Evolutionary conservation across 208 protist species (phyloP).

Genomic region (Trichomonas tenax): DNA sequence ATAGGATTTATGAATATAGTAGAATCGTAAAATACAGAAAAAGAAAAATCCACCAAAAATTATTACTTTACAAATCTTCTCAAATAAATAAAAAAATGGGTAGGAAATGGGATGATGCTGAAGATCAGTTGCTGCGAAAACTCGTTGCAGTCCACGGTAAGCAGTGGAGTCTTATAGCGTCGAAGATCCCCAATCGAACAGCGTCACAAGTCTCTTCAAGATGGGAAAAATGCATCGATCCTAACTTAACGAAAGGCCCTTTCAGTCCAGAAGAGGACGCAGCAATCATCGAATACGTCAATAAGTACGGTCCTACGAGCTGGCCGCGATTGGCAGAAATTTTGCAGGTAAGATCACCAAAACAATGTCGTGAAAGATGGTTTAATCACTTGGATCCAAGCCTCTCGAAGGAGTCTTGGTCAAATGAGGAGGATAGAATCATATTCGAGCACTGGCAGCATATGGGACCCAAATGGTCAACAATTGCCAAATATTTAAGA

Average conservation of each 20-base stretch:
- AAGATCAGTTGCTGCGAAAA: not conserved
- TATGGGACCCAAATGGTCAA: not conserved
- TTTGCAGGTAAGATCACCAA: not conserved
- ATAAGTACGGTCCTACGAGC: not conserved
- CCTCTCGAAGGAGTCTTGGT: not conserved
- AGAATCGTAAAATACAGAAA: too few species aligned
- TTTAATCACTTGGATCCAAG: slow-evolving; percentile 16
- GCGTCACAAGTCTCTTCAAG: not conserved
- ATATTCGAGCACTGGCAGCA: not conserved
- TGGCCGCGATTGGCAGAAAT: not conserved
- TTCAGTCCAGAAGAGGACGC: not conserved
- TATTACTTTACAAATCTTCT: too few species aligned
- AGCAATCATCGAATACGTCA: not conserved
- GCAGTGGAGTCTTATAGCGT: not conserved
- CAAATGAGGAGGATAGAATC: not conserved
- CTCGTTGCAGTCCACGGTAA: not conserved
- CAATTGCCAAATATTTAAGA: not conserved
- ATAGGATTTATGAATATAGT: too few species aligned
- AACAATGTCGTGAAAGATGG: not conserved
- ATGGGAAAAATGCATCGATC: slow-evolving; percentile 18
- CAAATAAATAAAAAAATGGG: not conserved
- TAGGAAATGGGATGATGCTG: not conserved
- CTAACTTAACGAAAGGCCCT: not conserved
- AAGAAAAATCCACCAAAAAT: too few species aligned
- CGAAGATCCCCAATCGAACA: not conserved